Base-by-base conservation (phyloP, 192 early-diverging fungal genomes). In the Chytriomyces hyalinus region DNA sequence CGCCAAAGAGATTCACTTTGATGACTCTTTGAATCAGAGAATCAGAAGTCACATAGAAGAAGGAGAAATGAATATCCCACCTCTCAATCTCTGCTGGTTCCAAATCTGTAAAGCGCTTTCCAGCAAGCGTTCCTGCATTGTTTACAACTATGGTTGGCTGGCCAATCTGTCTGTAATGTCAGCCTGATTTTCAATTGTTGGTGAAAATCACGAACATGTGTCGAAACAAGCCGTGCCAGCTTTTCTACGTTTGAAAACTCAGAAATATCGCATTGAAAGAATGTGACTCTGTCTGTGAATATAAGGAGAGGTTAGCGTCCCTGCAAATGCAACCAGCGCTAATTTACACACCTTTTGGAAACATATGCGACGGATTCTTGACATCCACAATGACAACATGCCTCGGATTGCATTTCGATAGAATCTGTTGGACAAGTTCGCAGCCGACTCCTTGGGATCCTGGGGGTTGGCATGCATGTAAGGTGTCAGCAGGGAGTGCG, bases 91-190 rank as follows among this genome's bases (percentile, higher is more conserved):
- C 90, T 6, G 83, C 78, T 53, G 84, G 83, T 6, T 87, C 87
- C 81, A 88, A 78, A 28, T 94, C 92, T 24, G 89, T 61, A 53
- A 93, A 84, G 17, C 83, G 78, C 78, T 89, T 90, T 36, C 88
- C 90, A 64, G 71, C 75, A 24, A 93, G 88, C 65, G 93, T 90
- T 4, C 91, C 94, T 17, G 93, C 94, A 79, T 94, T 94, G 80
- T 94, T 94, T 53, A 96, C 78, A 3, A 96, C 67, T 70, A 94
- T 90, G 5, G 93, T 96, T 13, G 93, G 92, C 63, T 90, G 79
- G 13, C 92, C 94, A 2, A 90, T 76, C 79, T 92, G 81, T 15
- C 9, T 26, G 66, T 9, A 72, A 70, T 43, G 86, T 76, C 13
- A 46, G 65, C 43, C 6, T 76, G 63, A n/a, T 7, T 47, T 28